Conservation (phyloP, 176 grass and related monocot species). For the Musa troglodytarum region DNA sequence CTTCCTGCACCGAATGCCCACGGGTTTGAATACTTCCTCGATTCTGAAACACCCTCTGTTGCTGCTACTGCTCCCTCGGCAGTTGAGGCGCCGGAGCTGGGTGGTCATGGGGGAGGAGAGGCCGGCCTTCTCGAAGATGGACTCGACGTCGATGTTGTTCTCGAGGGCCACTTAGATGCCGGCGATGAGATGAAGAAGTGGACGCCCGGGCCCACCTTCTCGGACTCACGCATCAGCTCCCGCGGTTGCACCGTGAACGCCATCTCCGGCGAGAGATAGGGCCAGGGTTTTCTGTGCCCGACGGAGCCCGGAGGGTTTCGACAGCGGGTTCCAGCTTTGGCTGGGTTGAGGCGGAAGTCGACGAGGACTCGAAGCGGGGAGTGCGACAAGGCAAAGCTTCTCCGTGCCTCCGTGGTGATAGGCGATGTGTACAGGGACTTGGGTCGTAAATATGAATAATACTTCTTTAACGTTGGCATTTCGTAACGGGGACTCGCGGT, state of each 20-base stretch:
- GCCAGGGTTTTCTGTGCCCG: not conserved
- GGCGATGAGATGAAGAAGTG: slow-evolving; percentile 60
- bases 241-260: slow-evolving; percentile 42
- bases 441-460: too few species aligned
- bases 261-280: slow-evolving; percentile 27
- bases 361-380: too few species aligned
- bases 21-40: slow-evolving; percentile 55
- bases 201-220: slow-evolving; percentile 62
- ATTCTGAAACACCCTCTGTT: not conserved
- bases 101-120: slow-evolving; percentile 23
- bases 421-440: too few species aligned
- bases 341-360: too few species aligned
- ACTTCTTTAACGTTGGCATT: too few species aligned
- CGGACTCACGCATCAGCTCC: slow-evolving; percentile 48
- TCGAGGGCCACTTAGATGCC: slow-evolving; percentile 76
- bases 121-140: slow-evolving; percentile 55
- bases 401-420: too few species aligned
- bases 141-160: slow-evolving; percentile 90
- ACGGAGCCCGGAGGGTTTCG: too few species aligned
- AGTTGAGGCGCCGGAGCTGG: not conserved
- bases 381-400: too few species aligned
- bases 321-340: too few species aligned
- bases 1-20: slow-evolving; percentile 43
- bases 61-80: slow-evolving; percentile 20
- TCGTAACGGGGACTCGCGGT: too few species aligned